Percentiles rank a stretch among this genome's conserved stretches.
phyloP scores from a whole-genome alignment of 148 eudicot genomes.

The Rhododendron kiyosumense region DNA sequence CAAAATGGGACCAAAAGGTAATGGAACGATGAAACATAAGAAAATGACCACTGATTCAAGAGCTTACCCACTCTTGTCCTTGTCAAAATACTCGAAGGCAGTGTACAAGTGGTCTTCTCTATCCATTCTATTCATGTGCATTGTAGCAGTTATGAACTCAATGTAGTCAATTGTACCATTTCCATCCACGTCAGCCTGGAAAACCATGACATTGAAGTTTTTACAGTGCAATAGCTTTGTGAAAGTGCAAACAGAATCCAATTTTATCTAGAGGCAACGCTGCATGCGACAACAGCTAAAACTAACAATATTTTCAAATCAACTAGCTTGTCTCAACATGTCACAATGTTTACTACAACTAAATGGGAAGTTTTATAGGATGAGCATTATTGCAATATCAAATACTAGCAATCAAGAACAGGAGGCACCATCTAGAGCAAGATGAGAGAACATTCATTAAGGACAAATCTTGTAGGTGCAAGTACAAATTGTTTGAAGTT shows the following conservation, averaged over 20 bases:
- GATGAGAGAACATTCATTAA: not conserved
- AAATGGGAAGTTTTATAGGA: not conserved
- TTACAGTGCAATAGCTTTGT: not conserved
- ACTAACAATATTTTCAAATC: not conserved
- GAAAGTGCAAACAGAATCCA: not conserved
- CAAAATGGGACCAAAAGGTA: not conserved
- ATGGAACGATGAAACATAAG: not conserved
- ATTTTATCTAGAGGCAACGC: not conserved
- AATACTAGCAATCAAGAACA: not conserved
- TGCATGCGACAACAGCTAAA: not conserved
- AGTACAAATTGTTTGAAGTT: not conserved
- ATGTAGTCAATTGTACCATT: conserved; percentile 94
- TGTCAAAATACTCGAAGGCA: conserved; percentile 90
- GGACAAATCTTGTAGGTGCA: not conserved
- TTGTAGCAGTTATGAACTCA: conserved; percentile 93
- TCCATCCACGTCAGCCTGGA: conserved; percentile 97
- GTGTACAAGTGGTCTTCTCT: conserved; percentile 78
- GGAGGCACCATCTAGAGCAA: not conserved
- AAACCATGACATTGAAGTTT: conserved; percentile 1
- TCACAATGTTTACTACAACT: not conserved
- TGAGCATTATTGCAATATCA: not conserved
- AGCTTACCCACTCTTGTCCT: conserved; percentile 88
- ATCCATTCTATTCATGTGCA: conserved; percentile 95
- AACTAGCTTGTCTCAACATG: not conserved
- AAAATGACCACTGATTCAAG: not conserved